Evolutionary conservation across 2,329 filamentous ascomycete genomes (phyloP).

Genomic region (Trichoderma atrobrunneum): DNA sequence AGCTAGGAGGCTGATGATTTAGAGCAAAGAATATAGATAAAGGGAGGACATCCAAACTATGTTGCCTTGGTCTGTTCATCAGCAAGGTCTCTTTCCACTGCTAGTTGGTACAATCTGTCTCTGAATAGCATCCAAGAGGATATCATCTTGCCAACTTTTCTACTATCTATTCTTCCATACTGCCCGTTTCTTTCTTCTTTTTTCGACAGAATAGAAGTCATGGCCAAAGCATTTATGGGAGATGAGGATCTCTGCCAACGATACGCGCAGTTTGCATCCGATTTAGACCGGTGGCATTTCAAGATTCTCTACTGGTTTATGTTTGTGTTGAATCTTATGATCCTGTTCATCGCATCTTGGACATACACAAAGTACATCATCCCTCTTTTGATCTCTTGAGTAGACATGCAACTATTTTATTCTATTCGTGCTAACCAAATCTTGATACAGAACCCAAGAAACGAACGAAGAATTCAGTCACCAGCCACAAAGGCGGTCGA

Average conservation of each 20-base stretch:
- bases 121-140: not conserved
- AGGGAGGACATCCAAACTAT: not conserved
- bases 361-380: slow-evolving; percentile 36
- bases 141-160: not conserved
- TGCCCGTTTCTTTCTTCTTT: no score
- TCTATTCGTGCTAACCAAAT: not conserved
- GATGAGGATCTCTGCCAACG: slow-evolving; percentile 33
- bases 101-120: not conserved
- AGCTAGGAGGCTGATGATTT: not conserved
- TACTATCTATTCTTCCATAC: not conserved
- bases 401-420: not conserved
- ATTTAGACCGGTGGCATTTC: slow-evolving; percentile 42
- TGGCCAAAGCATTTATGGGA: not conserved
- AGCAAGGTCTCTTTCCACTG: not conserved
- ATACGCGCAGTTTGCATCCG: slow-evolving; percentile 45
- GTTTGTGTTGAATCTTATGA: slow-evolving; percentile 42
- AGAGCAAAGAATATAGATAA: not conserved
- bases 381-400: not conserved
- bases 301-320: slow-evolving; percentile 47
- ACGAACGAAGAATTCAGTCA: slow-evolving; percentile 38
- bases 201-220: not conserved
- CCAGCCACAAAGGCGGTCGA: slow-evolving; percentile 32
- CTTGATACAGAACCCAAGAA: slow-evolving; percentile 32
- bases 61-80: not conserved
- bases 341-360: slow-evolving; percentile 46